A percentile compares a stretch with the other conserved stretches of the same genome.
Evolutionary conservation across 345 rosid genomes (phyloP).

Genomic region (Eucalyptus victrix): DNA sequence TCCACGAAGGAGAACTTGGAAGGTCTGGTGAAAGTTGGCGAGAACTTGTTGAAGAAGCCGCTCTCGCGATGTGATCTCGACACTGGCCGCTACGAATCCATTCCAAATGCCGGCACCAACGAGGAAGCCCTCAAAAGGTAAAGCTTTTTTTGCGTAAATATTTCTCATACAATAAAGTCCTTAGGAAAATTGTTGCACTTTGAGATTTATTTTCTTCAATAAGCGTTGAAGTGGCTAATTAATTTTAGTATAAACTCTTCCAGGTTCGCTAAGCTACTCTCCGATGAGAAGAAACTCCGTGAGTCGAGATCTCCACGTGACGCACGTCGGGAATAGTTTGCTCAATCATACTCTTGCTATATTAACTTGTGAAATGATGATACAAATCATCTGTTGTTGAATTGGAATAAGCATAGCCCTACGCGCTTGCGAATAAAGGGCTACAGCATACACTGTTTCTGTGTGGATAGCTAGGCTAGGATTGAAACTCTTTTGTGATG

Average conservation of each 20-base stretch:
- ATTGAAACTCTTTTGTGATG: background rate
- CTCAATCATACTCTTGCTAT: background rate
- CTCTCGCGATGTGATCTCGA: slow-evolving; percentile 28
- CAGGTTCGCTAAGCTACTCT: background rate
- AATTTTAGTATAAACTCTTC: background rate
- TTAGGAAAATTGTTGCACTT: background rate
- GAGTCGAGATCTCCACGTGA: background rate
- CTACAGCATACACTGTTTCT: background rate
- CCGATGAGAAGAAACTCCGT: background rate
- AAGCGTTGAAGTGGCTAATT: background rate
- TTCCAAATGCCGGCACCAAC: slow-evolving; percentile 26
- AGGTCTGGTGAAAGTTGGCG: slow-evolving; percentile 29
- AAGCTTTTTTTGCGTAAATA: background rate
- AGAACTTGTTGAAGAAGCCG: slow-evolving; percentile 22
- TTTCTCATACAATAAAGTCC: background rate
- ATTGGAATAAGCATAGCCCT: background rate
- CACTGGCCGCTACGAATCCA: slow-evolving; percentile 39
- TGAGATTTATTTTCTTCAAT: background rate
- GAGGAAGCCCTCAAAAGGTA: slow-evolving; percentile 52
- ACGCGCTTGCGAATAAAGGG: background rate
- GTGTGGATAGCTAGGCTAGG: background rate
- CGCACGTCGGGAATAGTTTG: background rate
- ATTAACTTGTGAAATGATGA: background rate
- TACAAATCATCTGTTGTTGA: background rate
- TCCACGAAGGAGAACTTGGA: slow-evolving; percentile 39